A percentile compares a stretch with the other conserved stretches of the same genome.
Evolutionary conservation across 352 stramenopile genomes (phyloP).

Genomic region (Globisporangium megalacanthum): DNA sequence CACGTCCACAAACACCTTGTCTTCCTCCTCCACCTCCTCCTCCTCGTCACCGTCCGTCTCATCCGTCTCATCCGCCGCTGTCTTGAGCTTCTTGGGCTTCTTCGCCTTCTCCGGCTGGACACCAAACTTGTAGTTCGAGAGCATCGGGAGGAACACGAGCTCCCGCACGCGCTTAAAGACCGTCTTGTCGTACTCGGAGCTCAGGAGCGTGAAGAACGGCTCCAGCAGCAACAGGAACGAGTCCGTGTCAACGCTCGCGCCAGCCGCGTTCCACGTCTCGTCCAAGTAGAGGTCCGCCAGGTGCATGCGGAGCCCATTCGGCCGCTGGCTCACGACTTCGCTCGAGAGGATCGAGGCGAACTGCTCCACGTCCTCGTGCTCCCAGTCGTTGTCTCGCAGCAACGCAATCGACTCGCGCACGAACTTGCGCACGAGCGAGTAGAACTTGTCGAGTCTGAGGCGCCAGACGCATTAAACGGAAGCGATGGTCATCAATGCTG

Average conservation of each 20-base stretch:
- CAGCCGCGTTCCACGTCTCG: conserved; percentile 54
- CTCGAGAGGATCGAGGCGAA: conserved; percentile 62
- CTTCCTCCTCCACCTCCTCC: conserved; percentile 40
- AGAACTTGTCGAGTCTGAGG: conserved; percentile 74
- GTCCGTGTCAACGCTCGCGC: conserved; percentile 43
- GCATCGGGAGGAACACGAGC: conserved; percentile 65
- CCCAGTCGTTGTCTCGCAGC: conserved; percentile 49
- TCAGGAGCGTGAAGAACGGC: conserved; percentile 77
- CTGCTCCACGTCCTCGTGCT: conserved; percentile 33
- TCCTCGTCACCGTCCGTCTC: conserved; percentile 44
- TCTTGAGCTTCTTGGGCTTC: conserved; percentile 23
- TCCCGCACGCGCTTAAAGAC: conserved; percentile 78
- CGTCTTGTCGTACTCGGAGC: conserved; percentile 72
- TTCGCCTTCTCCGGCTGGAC: conserved; percentile 25
- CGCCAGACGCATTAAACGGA: neutral
- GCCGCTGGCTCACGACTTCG: conserved; percentile 70
- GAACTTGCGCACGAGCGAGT: conserved; percentile 79
- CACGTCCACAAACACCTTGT: conserved; percentile 61
- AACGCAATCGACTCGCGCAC: conserved; percentile 64
- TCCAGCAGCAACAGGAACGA: conserved; percentile 71
- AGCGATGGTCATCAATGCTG: neutral
- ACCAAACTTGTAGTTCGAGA: conserved; percentile 67
- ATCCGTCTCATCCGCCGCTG: conserved; percentile 35
- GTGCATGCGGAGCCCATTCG: conserved; percentile 79
- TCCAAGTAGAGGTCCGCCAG: conserved; percentile 67